Evolutionary conservation across 1,284 basidiomycete species (phyloP).

Genomic region (Cryptococcus sp.): DNA sequence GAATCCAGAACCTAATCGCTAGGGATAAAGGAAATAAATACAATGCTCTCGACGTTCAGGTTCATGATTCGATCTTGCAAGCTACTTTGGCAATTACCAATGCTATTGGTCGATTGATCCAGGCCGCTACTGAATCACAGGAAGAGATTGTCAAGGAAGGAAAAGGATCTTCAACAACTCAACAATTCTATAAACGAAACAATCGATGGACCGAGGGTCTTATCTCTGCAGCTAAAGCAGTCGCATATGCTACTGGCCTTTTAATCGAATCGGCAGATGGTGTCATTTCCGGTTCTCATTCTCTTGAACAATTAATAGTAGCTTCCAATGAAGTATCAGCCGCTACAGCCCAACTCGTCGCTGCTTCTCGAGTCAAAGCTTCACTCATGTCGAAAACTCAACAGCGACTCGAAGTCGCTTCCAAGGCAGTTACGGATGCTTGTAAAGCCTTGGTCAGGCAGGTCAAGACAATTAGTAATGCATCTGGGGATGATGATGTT

Average conservation of each 20-base stretch:
- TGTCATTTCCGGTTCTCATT: conserved; percentile 92
- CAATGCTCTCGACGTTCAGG: conserved; percentile 87
- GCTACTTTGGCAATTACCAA: conserved; percentile 91
- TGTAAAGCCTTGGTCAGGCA: conserved; percentile 95
- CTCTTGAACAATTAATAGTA: conserved; percentile 96
- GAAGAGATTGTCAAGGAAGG: conserved; percentile 97
- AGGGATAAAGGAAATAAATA: conserved; percentile 76
- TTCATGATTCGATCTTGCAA: conserved; percentile 94
- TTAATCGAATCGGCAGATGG: conserved; percentile 98
- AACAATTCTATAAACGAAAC: conserved; percentile 99
- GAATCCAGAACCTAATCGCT: conserved; percentile 82
- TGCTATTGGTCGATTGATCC: conserved; percentile 90
- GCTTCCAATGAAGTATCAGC: conserved; percentile 97
- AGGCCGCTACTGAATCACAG: conserved; percentile 94
- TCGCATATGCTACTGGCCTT: conserved; percentile 93
- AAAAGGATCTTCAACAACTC: conserved; percentile 79
- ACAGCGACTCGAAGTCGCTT: conserved; percentile 89
- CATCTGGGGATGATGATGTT: conserved; percentile 71
- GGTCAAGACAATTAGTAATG: conserved; percentile 90
- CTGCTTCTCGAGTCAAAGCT: conserved; percentile 96
- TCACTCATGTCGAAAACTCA: conserved; percentile 98
- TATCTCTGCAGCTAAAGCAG: conserved; percentile 95
- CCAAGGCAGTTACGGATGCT: conserved; percentile 98
- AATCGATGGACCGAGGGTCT: conserved; percentile 99
- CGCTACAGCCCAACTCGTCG: conserved; percentile 95